Percentiles rank a stretch among this genome's conserved stretches.
Evolutionary conservation across 78 protist genomes (phyloP).

Genomic region (Creolimax fragrantissima): DNA sequence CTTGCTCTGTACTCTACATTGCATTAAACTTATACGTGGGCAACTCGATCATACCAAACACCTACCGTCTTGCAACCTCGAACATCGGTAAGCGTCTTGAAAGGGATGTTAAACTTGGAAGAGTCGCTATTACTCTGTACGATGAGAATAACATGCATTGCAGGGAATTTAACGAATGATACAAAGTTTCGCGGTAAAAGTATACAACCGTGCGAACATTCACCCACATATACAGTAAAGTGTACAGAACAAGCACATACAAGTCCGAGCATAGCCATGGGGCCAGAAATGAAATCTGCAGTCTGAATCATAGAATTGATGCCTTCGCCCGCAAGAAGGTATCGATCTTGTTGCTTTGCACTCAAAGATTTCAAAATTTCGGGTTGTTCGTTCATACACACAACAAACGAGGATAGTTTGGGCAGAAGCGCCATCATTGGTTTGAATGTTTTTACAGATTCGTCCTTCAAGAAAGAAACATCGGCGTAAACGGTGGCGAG

Average conservation of each 20-base stretch:
- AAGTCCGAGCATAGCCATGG: not conserved
- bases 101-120: not conserved
- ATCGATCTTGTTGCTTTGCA: not conserved
- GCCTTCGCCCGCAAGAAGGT: not conserved
- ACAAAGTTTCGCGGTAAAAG: too few relatives aligned
- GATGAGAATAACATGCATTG: too few relatives aligned
- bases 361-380: not conserved
- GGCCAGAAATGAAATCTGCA: not conserved
- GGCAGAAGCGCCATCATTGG: not conserved
- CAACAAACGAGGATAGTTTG: not conserved
- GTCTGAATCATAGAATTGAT: not conserved
- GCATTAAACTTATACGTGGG: too few relatives aligned
- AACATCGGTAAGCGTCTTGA: not conserved
- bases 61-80: not conserved
- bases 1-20: too few relatives aligned
- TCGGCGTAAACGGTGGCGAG: not conserved
- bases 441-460: not conserved
- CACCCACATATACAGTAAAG: too few relatives aligned
- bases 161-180: too few relatives aligned
- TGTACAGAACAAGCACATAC: not conserved
- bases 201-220: too few relatives aligned
- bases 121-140: not conserved
- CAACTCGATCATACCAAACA: too few relatives aligned
- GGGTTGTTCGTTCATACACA: not conserved
- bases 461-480: not conserved